phyloP scores from a whole-genome alignment of 129 eudicot genomes.

The Flaveria linearis region DNA sequence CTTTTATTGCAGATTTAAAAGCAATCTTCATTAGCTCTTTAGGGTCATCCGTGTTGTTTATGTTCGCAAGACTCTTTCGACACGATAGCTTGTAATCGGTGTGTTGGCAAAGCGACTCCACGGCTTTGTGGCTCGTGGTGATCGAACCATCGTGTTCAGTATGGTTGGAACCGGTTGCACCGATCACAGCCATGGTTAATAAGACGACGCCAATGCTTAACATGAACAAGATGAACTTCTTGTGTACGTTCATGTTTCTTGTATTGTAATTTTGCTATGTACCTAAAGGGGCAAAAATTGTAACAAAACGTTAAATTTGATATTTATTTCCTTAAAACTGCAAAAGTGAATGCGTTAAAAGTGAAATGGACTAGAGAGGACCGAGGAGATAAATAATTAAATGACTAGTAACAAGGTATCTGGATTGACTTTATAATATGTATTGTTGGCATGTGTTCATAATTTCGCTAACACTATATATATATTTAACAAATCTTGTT shows the following conservation, averaged over 20 bases:
- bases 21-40: slow-evolving; percentile 52
- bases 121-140: slow-evolving; percentile 44
- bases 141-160: neutral
- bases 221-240: slow-evolving; percentile 39
- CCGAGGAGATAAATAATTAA: too few species aligned
- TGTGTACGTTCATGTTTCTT: slow-evolving; percentile 33
- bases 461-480: too few species aligned
- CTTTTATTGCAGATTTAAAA: slow-evolving; percentile 35
- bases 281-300: slow-evolving; percentile 2
- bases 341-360: too few species aligned
- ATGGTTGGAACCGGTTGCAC: slow-evolving; percentile 18
- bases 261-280: neutral
- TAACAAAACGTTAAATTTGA: too few species aligned
- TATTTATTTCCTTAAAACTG: too few species aligned
- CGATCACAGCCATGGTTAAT: slow-evolving; percentile 48
- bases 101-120: slow-evolving; percentile 53
- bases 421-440: too few species aligned
- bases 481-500: too few species aligned
- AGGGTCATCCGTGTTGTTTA: slow-evolving; percentile 50
- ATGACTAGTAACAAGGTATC: too few species aligned
- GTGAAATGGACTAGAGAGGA: too few species aligned
- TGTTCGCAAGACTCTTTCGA: slow-evolving; percentile 39
- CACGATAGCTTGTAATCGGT: slow-evolving; percentile 62
- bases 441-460: too few species aligned
- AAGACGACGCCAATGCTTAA: slow-evolving; percentile 38